Evolutionary conservation across 2,329 filamentous ascomycete genomes (phyloP), one percentile per base, ranked within the genome.

Genomic region (Cryphonectria nitschkei): DNA sequence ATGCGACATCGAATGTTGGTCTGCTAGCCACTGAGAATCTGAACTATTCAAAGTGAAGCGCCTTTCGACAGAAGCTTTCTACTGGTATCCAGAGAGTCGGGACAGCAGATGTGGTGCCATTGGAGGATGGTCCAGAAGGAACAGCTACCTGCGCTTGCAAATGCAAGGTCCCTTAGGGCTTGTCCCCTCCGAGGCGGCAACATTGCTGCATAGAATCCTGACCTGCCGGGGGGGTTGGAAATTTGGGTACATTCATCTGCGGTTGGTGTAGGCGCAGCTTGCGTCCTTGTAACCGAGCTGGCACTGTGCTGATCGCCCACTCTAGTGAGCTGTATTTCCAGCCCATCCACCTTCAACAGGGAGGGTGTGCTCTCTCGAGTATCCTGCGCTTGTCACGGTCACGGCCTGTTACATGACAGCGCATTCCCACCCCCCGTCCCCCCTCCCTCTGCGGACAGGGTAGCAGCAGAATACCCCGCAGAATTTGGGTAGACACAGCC

Each of bases 251-350:
- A 22, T 26, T 63, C 13, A n/a, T 56, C 41, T 63, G 56, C 67
- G 61, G 32, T 60, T 71, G 63, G 43, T 65, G 65, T 56, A 69
- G 62, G 67, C 68, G 67, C 62, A 56, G 46, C 26, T 63, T 69
- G 54, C 58, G 68, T 63, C 19, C 41, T 32, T 69, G 70, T 43
- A 58, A 19, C 22, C 46, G 1, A 26, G 2, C 39, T 66, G 56
- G 37, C 70, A 71, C 70, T 69, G 70, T 69, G 70, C 61, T 71
- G 70, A 62, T 43, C 43, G 54, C 43, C 50, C 46, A 46, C 26
- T 34, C 32, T 34, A 66, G 34, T 39, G 46, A 61, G 41, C 19
- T 32, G 43, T 19, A 50, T 16, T 19, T 65, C 41, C 26, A 46
- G 39, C 26, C 62, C 29, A 34, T 32, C 58, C 56, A 39, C 19